Conservation (phyloP, 352 stramenopile genomes). For the Phytopythium montanum region DNA sequence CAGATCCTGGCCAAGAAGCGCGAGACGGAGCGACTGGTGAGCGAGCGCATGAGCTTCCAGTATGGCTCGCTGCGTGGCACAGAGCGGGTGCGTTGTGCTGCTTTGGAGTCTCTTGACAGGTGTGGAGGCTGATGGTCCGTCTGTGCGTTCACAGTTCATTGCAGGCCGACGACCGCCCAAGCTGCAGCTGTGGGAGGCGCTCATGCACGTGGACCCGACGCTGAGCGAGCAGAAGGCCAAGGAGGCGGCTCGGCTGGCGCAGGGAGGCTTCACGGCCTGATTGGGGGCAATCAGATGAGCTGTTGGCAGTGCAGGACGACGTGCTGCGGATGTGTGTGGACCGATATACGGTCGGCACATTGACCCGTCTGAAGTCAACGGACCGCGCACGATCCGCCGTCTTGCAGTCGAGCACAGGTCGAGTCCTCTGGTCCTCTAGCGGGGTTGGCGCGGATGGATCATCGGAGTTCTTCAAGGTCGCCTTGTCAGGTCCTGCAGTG, state of each 20-base stretch:
- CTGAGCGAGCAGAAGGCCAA: conserved; percentile 46
- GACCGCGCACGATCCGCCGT: too few species aligned
- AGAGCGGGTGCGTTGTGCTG: conserved; percentile 32
- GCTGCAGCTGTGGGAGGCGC: conserved; percentile 60
- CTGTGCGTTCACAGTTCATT: conserved; percentile 37
- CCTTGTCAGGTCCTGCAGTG: too few species aligned
- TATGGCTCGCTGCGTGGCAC: conserved; percentile 55
- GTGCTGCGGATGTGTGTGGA: too few species aligned
- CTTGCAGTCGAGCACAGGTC: too few species aligned
- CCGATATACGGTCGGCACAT: too few species aligned
- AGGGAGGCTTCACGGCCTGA: conserved; percentile 2
- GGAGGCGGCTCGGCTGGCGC: conserved; percentile 31
- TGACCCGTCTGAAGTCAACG: too few species aligned
- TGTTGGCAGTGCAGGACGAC: too few species aligned
- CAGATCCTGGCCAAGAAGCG: conserved; percentile 67
- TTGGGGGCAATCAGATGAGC: too few species aligned
- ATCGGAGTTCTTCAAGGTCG: too few species aligned
- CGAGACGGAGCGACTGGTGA: conserved; percentile 59
- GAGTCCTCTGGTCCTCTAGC: too few species aligned
- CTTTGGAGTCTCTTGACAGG: too few species aligned
- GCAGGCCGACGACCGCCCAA: conserved; percentile 36
- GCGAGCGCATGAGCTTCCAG: conserved; percentile 49
- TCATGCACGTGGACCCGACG: conserved; percentile 64
- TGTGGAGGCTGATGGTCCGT: background rate
- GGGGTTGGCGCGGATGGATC: too few species aligned